phyloP scores from a whole-genome alignment of 1,284 basidiomycete genomes.

The Ustilago lituana region DNA sequence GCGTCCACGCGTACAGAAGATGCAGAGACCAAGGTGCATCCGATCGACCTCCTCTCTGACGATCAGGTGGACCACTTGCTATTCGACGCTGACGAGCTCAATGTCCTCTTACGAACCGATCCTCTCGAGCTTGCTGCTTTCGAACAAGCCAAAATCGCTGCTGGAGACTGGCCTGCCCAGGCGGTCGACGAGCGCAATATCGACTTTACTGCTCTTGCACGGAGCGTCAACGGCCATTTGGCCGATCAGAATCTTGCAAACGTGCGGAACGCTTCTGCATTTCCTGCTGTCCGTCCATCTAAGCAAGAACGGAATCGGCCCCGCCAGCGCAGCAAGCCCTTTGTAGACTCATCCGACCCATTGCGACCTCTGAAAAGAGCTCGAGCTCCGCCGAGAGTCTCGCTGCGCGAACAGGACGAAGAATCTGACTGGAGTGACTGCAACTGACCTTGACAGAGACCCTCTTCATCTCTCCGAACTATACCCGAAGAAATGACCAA shows the following conservation, averaged over 20 bases:
- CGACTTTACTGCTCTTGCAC: conserved; percentile 9
- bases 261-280: too few species aligned
- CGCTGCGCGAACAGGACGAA: conserved; percentile 22
- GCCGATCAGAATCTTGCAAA: too few species aligned
- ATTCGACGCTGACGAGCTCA: conserved; percentile 22
- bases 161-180: conserved; percentile 22
- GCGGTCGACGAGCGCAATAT: conserved; percentile 2
- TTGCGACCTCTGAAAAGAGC: too few species aligned
- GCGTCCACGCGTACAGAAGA: too few species aligned
- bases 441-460: neutral
- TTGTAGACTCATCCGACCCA: too few species aligned
- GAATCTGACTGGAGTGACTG: conserved; percentile 43
- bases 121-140: conserved; percentile 13
- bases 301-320: too few species aligned
- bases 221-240: too few species aligned
- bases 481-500: too few species aligned
- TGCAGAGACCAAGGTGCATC: conserved; percentile 4
- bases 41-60: conserved; percentile 29
- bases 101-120: conserved; percentile 22
- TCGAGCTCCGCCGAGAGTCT: neutral
- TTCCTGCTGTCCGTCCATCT: too few species aligned
- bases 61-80: conserved; percentile 36
- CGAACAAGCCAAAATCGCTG: conserved; percentile 21
- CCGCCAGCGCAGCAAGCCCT: too few species aligned
- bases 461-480: neutral